A percentile compares a stretch with the other conserved stretches of the same genome.
phyloP scores from a whole-genome alignment of 352 stramenopile species.

The Pythium monospermum region DNA sequence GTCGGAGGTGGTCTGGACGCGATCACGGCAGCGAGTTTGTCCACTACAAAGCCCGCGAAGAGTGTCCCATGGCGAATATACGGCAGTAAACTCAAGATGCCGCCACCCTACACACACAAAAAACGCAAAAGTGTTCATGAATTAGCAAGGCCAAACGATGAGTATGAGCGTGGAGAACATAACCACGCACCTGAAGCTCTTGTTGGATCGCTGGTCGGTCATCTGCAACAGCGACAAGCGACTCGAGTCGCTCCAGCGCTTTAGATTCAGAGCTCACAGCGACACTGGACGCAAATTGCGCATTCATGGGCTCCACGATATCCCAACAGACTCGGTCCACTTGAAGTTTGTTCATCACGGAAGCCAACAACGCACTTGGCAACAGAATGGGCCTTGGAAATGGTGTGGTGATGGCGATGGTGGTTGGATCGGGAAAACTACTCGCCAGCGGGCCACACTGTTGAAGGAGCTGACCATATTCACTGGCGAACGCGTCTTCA shows the following conservation, averaged over 20 bases:
- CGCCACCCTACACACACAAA: constrained; percentile 27
- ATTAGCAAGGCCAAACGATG: neutral
- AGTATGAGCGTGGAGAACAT: neutral
- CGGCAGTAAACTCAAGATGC: constrained; percentile 66
- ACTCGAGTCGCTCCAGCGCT: constrained; percentile 42
- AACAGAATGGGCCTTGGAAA: neutral
- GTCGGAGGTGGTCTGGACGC: constrained; percentile 27
- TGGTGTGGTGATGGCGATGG: neutral
- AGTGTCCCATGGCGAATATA: constrained; percentile 68
- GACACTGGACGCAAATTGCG: constrained; percentile 19
- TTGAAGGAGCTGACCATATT: constrained; percentile 2
- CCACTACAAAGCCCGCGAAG: constrained; percentile 49
- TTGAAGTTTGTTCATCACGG: neutral
- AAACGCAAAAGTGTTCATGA: neutral
- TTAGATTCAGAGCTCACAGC: constrained; percentile 40
- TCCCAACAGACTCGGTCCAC: constrained; percentile 14
- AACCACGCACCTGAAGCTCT: constrained; percentile 37
- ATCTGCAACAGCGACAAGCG: constrained; percentile 31
- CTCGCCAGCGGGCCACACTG: neutral
- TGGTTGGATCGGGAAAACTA: neutral
- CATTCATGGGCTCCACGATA: constrained; percentile 14
- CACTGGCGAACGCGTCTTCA: constrained; percentile 14
- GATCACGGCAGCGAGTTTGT: constrained; percentile 38
- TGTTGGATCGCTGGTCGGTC: constrained; percentile 59
- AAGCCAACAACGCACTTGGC: neutral